A percentile compares a stretch with the other conserved stretches of the same genome.
phyloP scores from a whole-genome alignment of 2,329 filamentous ascomycete species.

The Ophiosphaerella herpotricha region DNA sequence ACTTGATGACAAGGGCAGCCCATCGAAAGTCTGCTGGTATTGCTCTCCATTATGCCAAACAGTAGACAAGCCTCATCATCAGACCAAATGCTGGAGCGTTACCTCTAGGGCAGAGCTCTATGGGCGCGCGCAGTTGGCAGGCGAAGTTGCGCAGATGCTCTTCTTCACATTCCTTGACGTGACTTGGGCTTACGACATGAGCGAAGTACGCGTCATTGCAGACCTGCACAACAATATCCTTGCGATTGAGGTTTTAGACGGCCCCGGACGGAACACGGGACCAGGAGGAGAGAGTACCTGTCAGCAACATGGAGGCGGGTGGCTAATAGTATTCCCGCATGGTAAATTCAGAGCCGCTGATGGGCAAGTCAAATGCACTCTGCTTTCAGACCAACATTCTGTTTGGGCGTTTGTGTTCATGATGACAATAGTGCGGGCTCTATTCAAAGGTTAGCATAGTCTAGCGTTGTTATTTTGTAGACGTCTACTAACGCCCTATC shows the following conservation, averaged over 20 bases:
- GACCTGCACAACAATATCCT: constrained; percentile 6
- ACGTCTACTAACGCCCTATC: background rate
- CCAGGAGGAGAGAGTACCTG: constrained; percentile 9
- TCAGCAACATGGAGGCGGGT: constrained; percentile 10
- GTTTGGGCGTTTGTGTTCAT: constrained; percentile 21
- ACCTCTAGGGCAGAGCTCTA: background rate
- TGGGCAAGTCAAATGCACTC: constrained; percentile 9
- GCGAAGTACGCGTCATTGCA: constrained; percentile 3
- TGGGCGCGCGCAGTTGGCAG: constrained; percentile 9
- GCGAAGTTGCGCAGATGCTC: constrained; percentile 13
- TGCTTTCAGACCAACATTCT: constrained; percentile 13
- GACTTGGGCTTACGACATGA: constrained; percentile 23
- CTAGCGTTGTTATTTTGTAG: too few relatives aligned
- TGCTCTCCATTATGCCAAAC: constrained; percentile 6
- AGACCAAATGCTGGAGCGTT: constrained; percentile 1
- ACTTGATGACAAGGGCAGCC: background rate
- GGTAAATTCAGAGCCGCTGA: constrained; percentile 3
- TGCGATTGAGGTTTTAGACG: constrained; percentile 11
- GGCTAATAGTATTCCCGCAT: constrained; percentile 16
- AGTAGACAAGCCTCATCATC: constrained; percentile 9
- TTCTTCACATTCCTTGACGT: constrained; percentile 18
- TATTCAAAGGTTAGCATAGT: constrained; percentile 14
- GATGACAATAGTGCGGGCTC: constrained; percentile 8
- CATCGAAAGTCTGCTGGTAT: constrained; percentile 7
- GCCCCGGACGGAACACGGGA: constrained; percentile 9